Conservation (phyloP, 176 grass and related monocot species). For the Calamus simplicifolius region DNA sequence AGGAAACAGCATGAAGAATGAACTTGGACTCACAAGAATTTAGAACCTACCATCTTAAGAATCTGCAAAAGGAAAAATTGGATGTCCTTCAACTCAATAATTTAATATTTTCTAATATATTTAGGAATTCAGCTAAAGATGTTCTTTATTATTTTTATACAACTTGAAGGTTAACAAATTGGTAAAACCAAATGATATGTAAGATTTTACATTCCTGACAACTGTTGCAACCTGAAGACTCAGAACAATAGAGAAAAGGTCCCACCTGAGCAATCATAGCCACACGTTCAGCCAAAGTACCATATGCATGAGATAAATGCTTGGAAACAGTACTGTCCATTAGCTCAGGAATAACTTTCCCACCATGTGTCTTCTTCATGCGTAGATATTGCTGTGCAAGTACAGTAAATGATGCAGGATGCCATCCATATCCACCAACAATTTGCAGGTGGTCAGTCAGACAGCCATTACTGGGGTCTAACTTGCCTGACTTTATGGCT, state of each 20-base stretch:
- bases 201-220: too few species aligned
- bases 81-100: too few species aligned
- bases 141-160: too few species aligned
- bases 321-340: conserved; percentile 85
- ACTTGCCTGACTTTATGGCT: conserved; percentile 69
- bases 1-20: too few species aligned
- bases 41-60: too few species aligned
- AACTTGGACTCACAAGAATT: too few species aligned
- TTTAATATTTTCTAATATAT: too few species aligned
- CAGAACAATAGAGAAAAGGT: not conserved
- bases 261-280: conserved; percentile 81
- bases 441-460: conserved; percentile 73
- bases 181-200: too few species aligned
- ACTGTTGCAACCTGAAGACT: too few species aligned
- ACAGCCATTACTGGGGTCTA: conserved; percentile 69
- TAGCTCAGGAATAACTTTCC: conserved; percentile 82
- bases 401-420: conserved; percentile 62
- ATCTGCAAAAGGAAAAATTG: too few species aligned
- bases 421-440: conserved; percentile 85
- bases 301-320: conserved; percentile 89
- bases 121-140: too few species aligned
- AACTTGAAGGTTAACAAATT: too few species aligned
- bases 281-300: conserved; percentile 68
- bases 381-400: conserved; percentile 79
- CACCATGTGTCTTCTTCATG: conserved; percentile 76